Evolutionary conservation across 306 rosid genomes (phyloP).

Genomic region (Glycine latifolia): DNA sequence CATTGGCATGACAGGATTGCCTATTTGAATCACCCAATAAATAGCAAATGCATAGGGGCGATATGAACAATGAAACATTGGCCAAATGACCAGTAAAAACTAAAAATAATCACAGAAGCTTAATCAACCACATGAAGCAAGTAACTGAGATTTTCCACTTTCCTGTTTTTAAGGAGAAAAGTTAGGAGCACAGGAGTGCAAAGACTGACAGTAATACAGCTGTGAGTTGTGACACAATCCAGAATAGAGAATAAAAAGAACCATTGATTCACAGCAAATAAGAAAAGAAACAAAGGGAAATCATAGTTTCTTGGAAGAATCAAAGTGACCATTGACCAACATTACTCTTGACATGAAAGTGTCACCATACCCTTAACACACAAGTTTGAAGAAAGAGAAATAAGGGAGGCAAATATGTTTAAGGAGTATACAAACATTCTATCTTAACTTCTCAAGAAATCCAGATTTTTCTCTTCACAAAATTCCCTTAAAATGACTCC

Average conservation of each 20-base stretch:
- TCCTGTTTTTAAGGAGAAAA: not conserved
- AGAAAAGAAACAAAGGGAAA: not conserved
- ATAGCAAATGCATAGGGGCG: not conserved
- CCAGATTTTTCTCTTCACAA: not conserved
- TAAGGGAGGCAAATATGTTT: not conserved
- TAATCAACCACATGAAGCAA: slow-evolving; percentile 1
- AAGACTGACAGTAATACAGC: not conserved
- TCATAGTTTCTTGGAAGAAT: slow-evolving; percentile 1
- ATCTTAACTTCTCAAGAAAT: not conserved
- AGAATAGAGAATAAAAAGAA: not conserved
- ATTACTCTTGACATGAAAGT: too few species aligned
- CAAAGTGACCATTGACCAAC: not conserved
- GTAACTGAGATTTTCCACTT: not conserved
- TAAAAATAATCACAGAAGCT: slow-evolving; percentile 5
- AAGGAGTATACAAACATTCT: not conserved
- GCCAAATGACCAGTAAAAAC: not conserved
- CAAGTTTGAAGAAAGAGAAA: not conserved
- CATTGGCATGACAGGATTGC: too few species aligned
- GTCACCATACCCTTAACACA: not conserved
- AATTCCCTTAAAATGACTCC: slow-evolving; percentile 7
- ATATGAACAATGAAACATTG: slow-evolving; percentile 28
- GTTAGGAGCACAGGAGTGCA: not conserved
- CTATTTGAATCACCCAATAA: not conserved
- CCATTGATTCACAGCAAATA: not conserved
- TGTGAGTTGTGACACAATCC: not conserved